phyloP scores from a whole-genome alignment of 225 moss, liverwort and hornwort species.

The Marchantia paleacea region DNA sequence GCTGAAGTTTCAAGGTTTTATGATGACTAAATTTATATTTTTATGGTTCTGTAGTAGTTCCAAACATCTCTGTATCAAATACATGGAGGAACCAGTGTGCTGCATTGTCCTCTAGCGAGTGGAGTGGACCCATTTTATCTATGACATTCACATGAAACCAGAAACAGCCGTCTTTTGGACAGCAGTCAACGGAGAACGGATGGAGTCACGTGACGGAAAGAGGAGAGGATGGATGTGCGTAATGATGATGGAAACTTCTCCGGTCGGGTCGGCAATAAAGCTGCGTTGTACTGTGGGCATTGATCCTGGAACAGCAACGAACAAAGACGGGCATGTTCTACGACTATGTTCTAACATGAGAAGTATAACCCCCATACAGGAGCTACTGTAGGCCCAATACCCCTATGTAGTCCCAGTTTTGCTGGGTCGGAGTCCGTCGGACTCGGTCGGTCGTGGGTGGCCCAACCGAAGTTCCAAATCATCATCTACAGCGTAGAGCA shows the following conservation, averaged over 20 bases:
- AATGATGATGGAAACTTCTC: conserved; percentile 3
- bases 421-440: no score
- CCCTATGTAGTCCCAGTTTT: no score
- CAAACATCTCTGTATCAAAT: not conserved
- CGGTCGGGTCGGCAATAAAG: not conserved
- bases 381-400: no score
- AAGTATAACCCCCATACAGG: no score
- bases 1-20: no score
- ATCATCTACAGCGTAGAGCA: no score
- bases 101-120: not conserved
- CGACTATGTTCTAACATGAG: no score
- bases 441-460: no score
- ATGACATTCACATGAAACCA: not conserved
- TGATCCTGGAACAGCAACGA: not conserved
- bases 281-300: not conserved
- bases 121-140: conserved; percentile 3
- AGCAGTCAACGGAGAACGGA: not conserved
- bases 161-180: not conserved
- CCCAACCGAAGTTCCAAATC: no score
- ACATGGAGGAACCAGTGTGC: not conserved
- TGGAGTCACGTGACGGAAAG: conserved; percentile 13
- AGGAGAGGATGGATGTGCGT: conserved; percentile 3
- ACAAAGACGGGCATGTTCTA: not conserved
- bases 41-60: no score
- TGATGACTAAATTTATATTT: no score